Percentiles rank a stretch among this genome's conserved stretches.
phyloP scores from a whole-genome alignment of 2,329 filamentous ascomycete genomes.

The Rasamsonia emersonii region DNA sequence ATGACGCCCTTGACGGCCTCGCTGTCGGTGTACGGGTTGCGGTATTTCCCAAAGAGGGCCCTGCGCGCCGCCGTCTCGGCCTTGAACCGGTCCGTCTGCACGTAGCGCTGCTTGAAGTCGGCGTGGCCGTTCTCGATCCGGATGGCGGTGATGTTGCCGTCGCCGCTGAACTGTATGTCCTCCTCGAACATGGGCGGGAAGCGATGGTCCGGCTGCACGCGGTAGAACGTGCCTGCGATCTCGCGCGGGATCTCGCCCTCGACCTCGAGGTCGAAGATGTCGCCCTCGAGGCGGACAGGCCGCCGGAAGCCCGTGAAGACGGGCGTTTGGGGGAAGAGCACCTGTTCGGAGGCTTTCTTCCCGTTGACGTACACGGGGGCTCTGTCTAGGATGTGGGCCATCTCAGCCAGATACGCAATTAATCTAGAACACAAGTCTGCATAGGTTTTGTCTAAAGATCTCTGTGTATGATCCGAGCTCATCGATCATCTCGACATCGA shows the following conservation, averaged over 20 bases:
- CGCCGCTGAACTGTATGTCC: conserved; percentile 44
- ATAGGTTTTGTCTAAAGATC: too few species aligned
- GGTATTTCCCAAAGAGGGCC: conserved; percentile 46
- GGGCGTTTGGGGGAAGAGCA: conserved; percentile 9
- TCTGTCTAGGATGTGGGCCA: conserved; percentile 14
- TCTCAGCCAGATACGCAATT: too few species aligned
- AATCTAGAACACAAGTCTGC: too few species aligned
- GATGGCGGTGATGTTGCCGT: conserved; percentile 37
- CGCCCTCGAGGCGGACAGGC: conserved; percentile 31
- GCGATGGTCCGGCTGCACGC: conserved; percentile 38
- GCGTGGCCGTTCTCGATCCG: conserved; percentile 34
- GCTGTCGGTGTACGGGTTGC: conserved; percentile 49
- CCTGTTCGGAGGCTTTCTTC: conserved; percentile 7
- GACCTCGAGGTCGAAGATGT: conserved; percentile 18
- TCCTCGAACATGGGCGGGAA: conserved; percentile 49
- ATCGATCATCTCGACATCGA: too few species aligned
- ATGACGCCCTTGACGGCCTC: conserved; percentile 44
- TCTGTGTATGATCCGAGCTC: too few species aligned
- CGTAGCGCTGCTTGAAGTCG: conserved; percentile 35
- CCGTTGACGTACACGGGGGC: conserved; percentile 9
- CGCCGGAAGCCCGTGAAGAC: conserved; percentile 27
- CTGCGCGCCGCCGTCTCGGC: conserved; percentile 29
- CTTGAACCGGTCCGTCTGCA: conserved; percentile 35
- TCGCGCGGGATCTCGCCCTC: conserved; percentile 34
- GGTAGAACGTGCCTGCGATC: conserved; percentile 38